These are phyloP conservation scores for Chlamydomonas incerta DNA, from an alignment of 139 green algal genomes.

Conservation along the genomic window DNA sequence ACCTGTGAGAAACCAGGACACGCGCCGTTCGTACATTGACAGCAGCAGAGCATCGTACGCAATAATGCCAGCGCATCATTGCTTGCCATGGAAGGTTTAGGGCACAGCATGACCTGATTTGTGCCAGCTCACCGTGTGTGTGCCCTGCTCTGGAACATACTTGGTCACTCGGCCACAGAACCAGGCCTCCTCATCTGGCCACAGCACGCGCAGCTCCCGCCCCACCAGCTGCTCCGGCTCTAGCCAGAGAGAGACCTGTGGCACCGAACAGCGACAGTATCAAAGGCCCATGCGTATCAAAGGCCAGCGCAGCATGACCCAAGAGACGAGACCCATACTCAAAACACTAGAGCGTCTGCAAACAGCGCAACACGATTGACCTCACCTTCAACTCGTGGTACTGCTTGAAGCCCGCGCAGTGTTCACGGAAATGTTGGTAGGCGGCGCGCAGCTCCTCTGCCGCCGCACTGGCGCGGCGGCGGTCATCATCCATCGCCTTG, in stretches of 20 bases:
- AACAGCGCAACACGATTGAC: no score
- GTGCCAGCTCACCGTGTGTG: conserved; percentile 58
- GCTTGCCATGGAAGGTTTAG: no score
- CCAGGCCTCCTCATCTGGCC: conserved; percentile 76
- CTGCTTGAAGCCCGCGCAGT: conserved; percentile 30
- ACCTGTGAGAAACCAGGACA: conserved; percentile 52
- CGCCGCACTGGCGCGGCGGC: not conserved
- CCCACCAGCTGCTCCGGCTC: conserved; percentile 58
- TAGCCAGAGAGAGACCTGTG: conserved; percentile 52
- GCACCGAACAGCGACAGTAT: not conserved
- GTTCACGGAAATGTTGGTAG: conserved; percentile 13
- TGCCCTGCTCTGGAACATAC: conserved; percentile 48
- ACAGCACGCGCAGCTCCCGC: conserved; percentile 68
- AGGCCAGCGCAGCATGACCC: no score
- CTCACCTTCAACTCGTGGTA: conserved; percentile 35
- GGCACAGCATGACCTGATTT: no score
- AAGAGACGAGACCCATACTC: no score
- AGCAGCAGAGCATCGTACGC: no score
- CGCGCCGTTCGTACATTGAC: no score
- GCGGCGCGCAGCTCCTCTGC: not conserved
- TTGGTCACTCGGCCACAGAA: conserved; percentile 61
- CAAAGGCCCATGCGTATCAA: not conserved
- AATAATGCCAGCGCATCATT: no score
- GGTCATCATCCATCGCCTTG: no score
- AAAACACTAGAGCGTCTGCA: no score